Percentiles rank a stretch among this genome's conserved stretches.
Conservation (phyloP, 805 yeast genomes). For the Cyberlindnera nakhonratchasimensis region DNA sequence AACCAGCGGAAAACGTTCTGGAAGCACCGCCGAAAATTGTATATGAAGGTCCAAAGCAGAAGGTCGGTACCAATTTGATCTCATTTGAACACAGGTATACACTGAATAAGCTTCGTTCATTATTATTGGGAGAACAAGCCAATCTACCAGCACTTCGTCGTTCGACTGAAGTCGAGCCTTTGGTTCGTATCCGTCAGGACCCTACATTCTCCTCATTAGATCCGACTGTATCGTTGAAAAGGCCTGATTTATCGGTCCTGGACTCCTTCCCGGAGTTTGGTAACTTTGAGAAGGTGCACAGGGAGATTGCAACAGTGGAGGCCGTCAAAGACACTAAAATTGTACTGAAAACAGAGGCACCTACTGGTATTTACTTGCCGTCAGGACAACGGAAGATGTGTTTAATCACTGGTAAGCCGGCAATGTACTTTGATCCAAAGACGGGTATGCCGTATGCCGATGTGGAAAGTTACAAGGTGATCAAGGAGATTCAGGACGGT, state of each 20-base stretch:
- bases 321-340: conserved; percentile 43
- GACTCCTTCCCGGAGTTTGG: conserved; percentile 56
- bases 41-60: conserved; percentile 69
- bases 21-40: conserved; percentile 22
- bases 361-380: conserved; percentile 68
- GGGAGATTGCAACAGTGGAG: conserved; percentile 18
- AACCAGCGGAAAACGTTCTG: background rate
- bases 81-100: conserved; percentile 40
- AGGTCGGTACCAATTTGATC: conserved; percentile 52
- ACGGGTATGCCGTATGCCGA: conserved; percentile 84
- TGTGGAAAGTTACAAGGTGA: conserved; percentile 72
- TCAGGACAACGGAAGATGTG: conserved; percentile 67
- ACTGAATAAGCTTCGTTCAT: conserved; percentile 3
- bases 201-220: background rate
- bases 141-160: conserved; percentile 48
- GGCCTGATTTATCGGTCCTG: conserved; percentile 38
- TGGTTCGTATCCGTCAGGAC: conserved; percentile 38
- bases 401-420: conserved; percentile 73
- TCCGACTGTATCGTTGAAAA: conserved; percentile 35
- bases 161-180: conserved; percentile 51
- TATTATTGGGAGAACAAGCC: conserved; percentile 61
- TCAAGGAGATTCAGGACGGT: conserved; percentile 56
- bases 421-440: conserved; percentile 82
- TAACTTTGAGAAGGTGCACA: conserved; percentile 43
- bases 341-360: conserved; percentile 63